Evolutionary conservation across 2,329 filamentous ascomycete genomes (phyloP).

Genomic region (Diplodia sapinea): DNA sequence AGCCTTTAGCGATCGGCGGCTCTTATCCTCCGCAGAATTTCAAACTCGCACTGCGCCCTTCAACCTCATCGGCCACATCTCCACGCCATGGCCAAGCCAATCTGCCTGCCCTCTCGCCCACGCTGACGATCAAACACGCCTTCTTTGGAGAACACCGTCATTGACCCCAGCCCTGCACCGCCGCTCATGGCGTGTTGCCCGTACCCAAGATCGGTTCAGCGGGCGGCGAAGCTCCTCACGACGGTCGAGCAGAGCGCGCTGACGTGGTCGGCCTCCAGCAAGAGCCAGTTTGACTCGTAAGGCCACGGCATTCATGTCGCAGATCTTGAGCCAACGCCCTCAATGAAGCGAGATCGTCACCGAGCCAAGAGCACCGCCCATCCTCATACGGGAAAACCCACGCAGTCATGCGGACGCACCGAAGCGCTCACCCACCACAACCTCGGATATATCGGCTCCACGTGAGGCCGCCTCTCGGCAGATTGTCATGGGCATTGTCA

Average conservation of each 20-base stretch:
- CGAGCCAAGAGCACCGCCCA: slow-evolving; percentile 19
- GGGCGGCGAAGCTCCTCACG: not conserved
- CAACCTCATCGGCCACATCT: not conserved
- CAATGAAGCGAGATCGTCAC: slow-evolving; percentile 25
- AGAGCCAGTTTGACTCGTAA: slow-evolving; percentile 3
- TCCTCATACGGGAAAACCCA: slow-evolving; percentile 12
- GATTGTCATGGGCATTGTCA: slow-evolving; percentile 13
- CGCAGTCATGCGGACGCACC: slow-evolving; percentile 20
- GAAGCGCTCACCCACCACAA: too few relatives aligned
- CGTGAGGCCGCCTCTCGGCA: not conserved
- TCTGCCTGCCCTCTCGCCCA: not conserved
- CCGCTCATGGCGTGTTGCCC: not conserved
- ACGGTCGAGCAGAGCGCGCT: not conserved
- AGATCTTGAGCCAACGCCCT: slow-evolving; percentile 19
- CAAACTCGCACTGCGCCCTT: not conserved
- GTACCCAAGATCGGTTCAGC: not conserved
- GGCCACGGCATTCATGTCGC: slow-evolving; percentile 10
- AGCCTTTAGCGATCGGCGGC: not conserved
- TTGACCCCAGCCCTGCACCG: not conserved
- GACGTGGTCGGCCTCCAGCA: slow-evolving; percentile 1
- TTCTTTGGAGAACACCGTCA: not conserved
- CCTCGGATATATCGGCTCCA: slow-evolving; percentile 23
- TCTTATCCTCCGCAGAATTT: slow-evolving; percentile 5
- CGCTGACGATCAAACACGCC: not conserved
- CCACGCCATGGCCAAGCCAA: not conserved